Conservation (phyloP, 805 yeast species). For the Saccharomycopsis fodiens region DNA sequence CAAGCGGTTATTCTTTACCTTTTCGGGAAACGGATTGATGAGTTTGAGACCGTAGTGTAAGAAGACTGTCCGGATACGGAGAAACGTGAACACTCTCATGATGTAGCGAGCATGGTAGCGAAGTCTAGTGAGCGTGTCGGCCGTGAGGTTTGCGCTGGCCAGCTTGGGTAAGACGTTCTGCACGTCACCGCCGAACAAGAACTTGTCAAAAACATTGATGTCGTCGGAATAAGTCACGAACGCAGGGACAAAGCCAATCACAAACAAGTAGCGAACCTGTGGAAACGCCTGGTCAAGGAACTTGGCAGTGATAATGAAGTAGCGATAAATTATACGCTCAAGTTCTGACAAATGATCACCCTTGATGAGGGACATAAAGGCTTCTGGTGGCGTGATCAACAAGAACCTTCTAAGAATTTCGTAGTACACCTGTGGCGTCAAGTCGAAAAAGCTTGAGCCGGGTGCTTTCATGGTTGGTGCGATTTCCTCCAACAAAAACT, state of each 20-base stretch:
- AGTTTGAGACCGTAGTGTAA: conserved; percentile 13
- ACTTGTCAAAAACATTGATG: conserved; percentile 6
- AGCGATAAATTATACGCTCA: conserved; percentile 12
- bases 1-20: conserved; percentile 4
- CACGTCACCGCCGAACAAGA: background rate
- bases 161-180: background rate
- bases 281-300: conserved; percentile 16
- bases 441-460: background rate
- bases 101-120: conserved; percentile 6
- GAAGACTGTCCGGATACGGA: conserved; percentile 10
- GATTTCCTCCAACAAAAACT: conserved; percentile 9
- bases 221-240: conserved; percentile 10
- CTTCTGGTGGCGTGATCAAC: conserved; percentile 11
- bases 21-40: conserved; percentile 6
- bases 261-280: conserved; percentile 8
- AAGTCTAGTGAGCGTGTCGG: background rate
- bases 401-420: conserved; percentile 1
- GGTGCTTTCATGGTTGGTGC: background rate
- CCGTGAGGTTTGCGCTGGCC: background rate
- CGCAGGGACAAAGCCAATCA: conserved; percentile 14
- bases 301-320: conserved; percentile 10
- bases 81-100: conserved; percentile 11
- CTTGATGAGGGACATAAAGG: background rate
- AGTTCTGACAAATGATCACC: background rate
- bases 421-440: conserved; percentile 10